phyloP scores from a whole-genome alignment of 202 grass and related monocot species.

The Dendrocalamus latiflorus region DNA sequence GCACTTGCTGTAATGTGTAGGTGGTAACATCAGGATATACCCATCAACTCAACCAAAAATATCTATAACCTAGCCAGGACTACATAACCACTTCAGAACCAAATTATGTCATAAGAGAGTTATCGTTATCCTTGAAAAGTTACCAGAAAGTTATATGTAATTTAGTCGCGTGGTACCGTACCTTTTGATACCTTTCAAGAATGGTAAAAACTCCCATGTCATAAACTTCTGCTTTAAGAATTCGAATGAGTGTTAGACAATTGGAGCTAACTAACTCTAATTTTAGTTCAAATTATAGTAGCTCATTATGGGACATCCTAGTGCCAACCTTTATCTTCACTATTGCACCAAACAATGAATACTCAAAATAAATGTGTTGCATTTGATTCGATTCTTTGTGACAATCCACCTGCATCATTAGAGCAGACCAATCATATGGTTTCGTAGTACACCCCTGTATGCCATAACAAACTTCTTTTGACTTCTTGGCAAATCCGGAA shows the following conservation, averaged over 20 bases:
- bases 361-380: not conserved
- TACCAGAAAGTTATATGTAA: no score
- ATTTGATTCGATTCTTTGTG: not conserved
- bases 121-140: no score
- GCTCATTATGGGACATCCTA: not conserved
- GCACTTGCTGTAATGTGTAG: not conserved
- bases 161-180: no score
- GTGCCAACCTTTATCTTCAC: not conserved
- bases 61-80: not conserved
- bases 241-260: not conserved
- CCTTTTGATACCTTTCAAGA: no score
- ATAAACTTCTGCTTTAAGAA: not conserved
- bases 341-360: not conserved
- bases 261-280: not conserved
- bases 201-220: no score
- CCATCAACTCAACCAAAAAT: not conserved
- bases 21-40: not conserved
- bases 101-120: not conserved
- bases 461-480: constrained; percentile 33
- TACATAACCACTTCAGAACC: not conserved
- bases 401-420: constrained; percentile 17
- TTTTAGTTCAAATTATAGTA: not conserved
- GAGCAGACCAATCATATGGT: not conserved
- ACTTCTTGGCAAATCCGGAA: constrained; percentile 9
- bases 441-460: constrained; percentile 1